Conservation (phyloP, 2,329 filamentous ascomycete genomes). For the Blumeria graminis region DNA sequence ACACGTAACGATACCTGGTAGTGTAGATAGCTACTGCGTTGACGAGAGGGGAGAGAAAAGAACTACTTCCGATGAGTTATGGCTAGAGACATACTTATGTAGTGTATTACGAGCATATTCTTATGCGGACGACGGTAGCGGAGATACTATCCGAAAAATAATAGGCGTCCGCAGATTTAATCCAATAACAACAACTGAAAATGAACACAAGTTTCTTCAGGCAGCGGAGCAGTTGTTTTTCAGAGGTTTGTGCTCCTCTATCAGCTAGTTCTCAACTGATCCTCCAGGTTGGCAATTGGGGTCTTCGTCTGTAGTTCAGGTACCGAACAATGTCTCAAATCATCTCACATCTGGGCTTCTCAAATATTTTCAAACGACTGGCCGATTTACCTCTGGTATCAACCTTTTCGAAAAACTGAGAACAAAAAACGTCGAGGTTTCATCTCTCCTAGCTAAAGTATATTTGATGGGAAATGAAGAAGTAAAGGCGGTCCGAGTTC, state of each 20-base stretch:
- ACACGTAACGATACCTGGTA: conserved; percentile 88
- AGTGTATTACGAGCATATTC: conserved; percentile 84
- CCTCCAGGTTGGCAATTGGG: conserved; percentile 68
- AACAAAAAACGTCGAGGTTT: conserved; percentile 75
- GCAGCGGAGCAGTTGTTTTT: conserved; percentile 92
- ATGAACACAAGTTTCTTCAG: conserved; percentile 85
- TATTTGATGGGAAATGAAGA: conserved; percentile 91
- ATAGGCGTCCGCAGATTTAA: conserved; percentile 95
- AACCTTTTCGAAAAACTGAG: conserved; percentile 95
- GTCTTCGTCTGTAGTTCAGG: conserved; percentile 90
- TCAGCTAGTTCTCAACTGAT: conserved; percentile 5
- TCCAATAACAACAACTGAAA: conserved; percentile 92
- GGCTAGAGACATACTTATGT: conserved; percentile 94
- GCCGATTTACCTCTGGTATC: conserved; percentile 81
- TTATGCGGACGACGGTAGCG: conserved; percentile 86
- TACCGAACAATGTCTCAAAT: conserved; percentile 90
- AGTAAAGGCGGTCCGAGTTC: conserved; percentile 72
- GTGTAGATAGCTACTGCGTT: conserved; percentile 90
- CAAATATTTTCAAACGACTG: conserved; percentile 87
- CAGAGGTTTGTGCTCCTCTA: conserved; percentile 31
- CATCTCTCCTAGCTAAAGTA: conserved; percentile 73
- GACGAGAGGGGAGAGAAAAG: conserved; percentile 91
- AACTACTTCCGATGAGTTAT: conserved; percentile 77
- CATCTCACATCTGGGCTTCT: conserved; percentile 83
- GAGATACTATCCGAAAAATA: conserved; percentile 87